Conservation (phyloP, 2,329 filamentous ascomycete species). For the Hymenoscyphus repandus region DNA sequence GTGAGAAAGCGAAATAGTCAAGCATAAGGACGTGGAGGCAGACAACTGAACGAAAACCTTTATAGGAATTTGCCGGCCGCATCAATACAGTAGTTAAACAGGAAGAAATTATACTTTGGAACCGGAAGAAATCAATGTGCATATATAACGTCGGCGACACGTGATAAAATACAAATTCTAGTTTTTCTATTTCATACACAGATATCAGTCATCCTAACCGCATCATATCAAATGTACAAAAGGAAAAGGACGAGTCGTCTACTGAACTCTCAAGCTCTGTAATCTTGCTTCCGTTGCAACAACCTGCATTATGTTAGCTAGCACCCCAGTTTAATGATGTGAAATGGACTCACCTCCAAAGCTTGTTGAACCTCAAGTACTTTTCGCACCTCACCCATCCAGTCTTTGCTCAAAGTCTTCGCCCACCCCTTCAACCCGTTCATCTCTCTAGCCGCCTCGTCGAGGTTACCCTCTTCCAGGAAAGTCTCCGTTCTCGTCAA, state of each 20-base stretch:
- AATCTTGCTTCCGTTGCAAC: constrained; percentile 87
- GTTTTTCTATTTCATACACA: constrained; percentile 11
- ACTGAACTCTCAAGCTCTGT: constrained; percentile 82
- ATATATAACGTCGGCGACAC: background rate
- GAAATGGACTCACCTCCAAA: constrained; percentile 69
- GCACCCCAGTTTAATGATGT: background rate
- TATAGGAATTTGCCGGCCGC: too few species aligned
- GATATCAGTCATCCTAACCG: background rate
- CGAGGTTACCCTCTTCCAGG: constrained; percentile 88
- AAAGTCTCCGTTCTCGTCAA: constrained; percentile 83
- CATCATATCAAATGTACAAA: constrained; percentile 22
- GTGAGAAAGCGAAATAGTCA: too few species aligned
- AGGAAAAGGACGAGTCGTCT: constrained; percentile 28
- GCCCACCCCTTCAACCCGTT: constrained; percentile 91
- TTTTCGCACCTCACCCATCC: constrained; percentile 84
- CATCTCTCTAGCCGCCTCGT: constrained; percentile 90
- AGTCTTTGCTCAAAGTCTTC: constrained; percentile 89
- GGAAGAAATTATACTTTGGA: too few species aligned
- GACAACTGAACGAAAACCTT: too few species aligned
- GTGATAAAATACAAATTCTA: constrained; percentile 6
- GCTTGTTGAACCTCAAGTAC: constrained; percentile 95
- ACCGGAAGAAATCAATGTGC: too few species aligned
- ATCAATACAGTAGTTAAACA: too few species aligned
- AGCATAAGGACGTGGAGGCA: too few species aligned
- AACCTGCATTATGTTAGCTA: constrained; percentile 50